Percentiles rank a stretch among this genome's conserved stretches.
These are phyloP conservation scores for Monosiga brevicollis DNA, from an alignment of 78 protist species.

Conservation along the genomic window DNA sequence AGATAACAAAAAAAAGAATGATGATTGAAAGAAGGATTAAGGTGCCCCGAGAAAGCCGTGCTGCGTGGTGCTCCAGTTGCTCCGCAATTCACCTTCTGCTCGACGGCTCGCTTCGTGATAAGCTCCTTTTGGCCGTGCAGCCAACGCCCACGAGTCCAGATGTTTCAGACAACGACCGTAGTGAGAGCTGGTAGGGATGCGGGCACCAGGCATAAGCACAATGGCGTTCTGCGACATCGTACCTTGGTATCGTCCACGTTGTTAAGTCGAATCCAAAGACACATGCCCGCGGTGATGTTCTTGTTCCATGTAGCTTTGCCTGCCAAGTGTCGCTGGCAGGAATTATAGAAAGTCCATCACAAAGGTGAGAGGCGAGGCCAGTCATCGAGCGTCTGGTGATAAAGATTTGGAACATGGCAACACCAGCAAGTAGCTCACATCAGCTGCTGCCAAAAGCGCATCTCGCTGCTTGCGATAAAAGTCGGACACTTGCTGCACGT, in stretches of 20 bases:
- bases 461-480: conserved; percentile 39
- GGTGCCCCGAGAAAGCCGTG: too few relatives aligned
- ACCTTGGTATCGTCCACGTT: conserved; percentile 41
- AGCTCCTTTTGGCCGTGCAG: too few relatives aligned
- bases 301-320: neutral
- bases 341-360: neutral
- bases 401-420: neutral
- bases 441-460: neutral
- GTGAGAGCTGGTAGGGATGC: too few relatives aligned
- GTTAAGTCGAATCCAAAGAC: conserved; percentile 48
- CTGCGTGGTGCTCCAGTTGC: too few relatives aligned
- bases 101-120: conserved; percentile 40
- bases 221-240: too few relatives aligned
- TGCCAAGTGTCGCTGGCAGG: neutral
- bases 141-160: too few relatives aligned
- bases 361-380: neutral
- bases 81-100: too few relatives aligned
- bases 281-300: conserved; percentile 48
- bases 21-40: too few relatives aligned
- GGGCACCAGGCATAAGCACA: too few relatives aligned
- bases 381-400: conserved; percentile 30
- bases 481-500: conserved; percentile 9
- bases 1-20: too few relatives aligned
- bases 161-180: too few relatives aligned
- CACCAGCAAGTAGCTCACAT: too few relatives aligned